phyloP scores from a whole-genome alignment of 192 early-diverging fungal species.

The Umbelopsis isabellina region DNA sequence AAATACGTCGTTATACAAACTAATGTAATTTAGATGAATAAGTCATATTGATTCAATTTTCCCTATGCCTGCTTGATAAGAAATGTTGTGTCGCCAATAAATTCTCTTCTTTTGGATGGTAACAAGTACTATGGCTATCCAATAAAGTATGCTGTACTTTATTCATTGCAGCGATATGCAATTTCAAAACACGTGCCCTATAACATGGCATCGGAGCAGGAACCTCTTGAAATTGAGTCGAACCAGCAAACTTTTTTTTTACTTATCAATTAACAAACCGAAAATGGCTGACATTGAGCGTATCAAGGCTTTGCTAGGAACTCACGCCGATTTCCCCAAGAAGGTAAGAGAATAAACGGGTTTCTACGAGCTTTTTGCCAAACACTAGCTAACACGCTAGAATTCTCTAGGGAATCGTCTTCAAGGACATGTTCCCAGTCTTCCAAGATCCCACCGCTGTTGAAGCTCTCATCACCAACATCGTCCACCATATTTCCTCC shows the following conservation, averaged over 20 bases:
- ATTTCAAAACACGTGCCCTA: too few relatives aligned
- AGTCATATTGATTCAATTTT: too few relatives aligned
- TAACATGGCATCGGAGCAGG: too few relatives aligned
- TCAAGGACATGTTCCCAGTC: slow-evolving; percentile 96
- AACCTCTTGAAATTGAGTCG: neutral
- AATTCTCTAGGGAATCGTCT: slow-evolving; percentile 80
- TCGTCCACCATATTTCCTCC: slow-evolving; percentile 80
- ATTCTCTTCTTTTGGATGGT: too few relatives aligned
- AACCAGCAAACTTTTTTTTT: slow-evolving; percentile 13
- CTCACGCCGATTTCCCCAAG: slow-evolving; percentile 46
- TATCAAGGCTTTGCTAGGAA: slow-evolving; percentile 43
- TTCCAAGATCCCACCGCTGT: slow-evolving; percentile 95
- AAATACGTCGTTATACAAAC: neutral
- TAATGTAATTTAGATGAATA: neutral
- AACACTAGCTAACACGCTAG: neutral
- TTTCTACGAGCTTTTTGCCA: neutral
- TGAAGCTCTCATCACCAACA: slow-evolving; percentile 85
- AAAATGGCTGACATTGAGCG: slow-evolving; percentile 37
- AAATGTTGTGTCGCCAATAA: too few relatives aligned
- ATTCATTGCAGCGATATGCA: too few relatives aligned
- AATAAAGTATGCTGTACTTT: too few relatives aligned
- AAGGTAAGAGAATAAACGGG: slow-evolving; percentile 29
- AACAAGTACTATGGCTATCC: too few relatives aligned
- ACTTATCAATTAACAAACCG: neutral
- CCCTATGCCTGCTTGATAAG: too few relatives aligned